Evolutionary conservation across 495 filamentous ascomycete genomes (phyloP).

Genomic region (Xylaria intraflava): DNA sequence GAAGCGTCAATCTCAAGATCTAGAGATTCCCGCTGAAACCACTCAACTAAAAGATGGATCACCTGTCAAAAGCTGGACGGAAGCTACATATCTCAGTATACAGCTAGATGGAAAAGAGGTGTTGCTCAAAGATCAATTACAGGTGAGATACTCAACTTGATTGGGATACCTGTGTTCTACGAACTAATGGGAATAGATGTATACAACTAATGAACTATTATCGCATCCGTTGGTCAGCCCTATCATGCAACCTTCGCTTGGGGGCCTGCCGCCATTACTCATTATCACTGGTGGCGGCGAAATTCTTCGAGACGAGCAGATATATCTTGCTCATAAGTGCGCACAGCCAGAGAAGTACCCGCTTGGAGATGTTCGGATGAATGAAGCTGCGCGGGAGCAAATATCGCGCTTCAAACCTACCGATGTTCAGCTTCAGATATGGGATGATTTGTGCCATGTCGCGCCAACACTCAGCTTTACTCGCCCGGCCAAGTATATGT

Average conservation of each 20-base stretch:
- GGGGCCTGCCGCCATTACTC: slow-evolving; percentile 79
- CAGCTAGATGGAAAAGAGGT: slow-evolving; percentile 62
- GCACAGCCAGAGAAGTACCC: slow-evolving; percentile 70
- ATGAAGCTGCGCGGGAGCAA: slow-evolving; percentile 54
- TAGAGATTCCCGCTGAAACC: slow-evolving; percentile 8
- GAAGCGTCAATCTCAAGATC: slow-evolving; percentile 16
- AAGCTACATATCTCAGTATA: slow-evolving; percentile 50
- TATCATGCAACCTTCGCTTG: slow-evolving; percentile 74
- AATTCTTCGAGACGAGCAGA: slow-evolving; percentile 84
- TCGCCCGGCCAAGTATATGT: slow-evolving; percentile 92
- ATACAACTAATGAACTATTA: slow-evolving; percentile 80
- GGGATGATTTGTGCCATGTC: slow-evolving; percentile 92
- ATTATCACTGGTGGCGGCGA: slow-evolving; percentile 85
- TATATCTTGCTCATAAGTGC: slow-evolving; percentile 91
- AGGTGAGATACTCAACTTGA: slow-evolving; percentile 32
- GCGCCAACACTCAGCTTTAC: slow-evolving; percentile 87
- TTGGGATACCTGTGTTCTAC: neutral
- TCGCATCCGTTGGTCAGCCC: slow-evolving; percentile 87
- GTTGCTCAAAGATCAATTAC: slow-evolving; percentile 83
- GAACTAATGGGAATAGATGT: slow-evolving; percentile 48
- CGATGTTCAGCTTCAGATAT: slow-evolving; percentile 91
- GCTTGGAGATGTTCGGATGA: slow-evolving; percentile 57
- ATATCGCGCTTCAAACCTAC: slow-evolving; percentile 68
- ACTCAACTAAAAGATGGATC: slow-evolving; percentile 1
- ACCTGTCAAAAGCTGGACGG: slow-evolving; percentile 21